Conservation (phyloP, 345 rosid genomes). For the Gossypium ekmanianum region DNA sequence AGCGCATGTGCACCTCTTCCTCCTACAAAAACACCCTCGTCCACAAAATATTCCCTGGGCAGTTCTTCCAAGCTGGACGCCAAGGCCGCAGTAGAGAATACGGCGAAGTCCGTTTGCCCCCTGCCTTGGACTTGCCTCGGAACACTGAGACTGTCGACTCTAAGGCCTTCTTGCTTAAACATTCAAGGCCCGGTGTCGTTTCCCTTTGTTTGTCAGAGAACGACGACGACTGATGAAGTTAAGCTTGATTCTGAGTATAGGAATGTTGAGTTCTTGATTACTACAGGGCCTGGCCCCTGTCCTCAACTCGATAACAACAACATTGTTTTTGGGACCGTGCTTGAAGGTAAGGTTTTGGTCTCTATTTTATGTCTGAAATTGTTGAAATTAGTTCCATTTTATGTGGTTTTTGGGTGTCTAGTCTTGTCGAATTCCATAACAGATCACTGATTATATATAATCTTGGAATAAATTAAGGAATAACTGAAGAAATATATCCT, state of each 20-base stretch:
- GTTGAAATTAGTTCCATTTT: not conserved
- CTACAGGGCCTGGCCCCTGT: slow-evolving; percentile 86
- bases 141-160: slow-evolving; percentile 72
- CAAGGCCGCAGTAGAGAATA: slow-evolving; percentile 56
- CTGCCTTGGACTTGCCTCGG: slow-evolving; percentile 38
- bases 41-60: slow-evolving; percentile 76
- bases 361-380: not conserved
- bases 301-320: slow-evolving; percentile 71
- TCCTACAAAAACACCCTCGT: slow-evolving; percentile 74
- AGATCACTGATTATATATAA: not conserved
- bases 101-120: slow-evolving; percentile 49
- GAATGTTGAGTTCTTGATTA: slow-evolving; percentile 85
- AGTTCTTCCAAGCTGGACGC: slow-evolving; percentile 70
- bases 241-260: slow-evolving; percentile 69
- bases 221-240: slow-evolving; percentile 71
- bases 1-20: slow-evolving; percentile 61
- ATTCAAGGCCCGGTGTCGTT: slow-evolving; percentile 61
- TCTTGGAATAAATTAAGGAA: not conserved
- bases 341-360: slow-evolving; percentile 50
- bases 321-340: slow-evolving; percentile 88
- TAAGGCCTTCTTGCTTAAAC: slow-evolving; percentile 55
- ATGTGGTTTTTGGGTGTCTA: not conserved
- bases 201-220: slow-evolving; percentile 81
- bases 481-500: not conserved
- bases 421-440: not conserved